Evolutionary conservation across 768 basidiomycete genomes (phyloP), one percentile per base, ranked within the genome.

Genomic region (Lenzites betulinus): DNA sequence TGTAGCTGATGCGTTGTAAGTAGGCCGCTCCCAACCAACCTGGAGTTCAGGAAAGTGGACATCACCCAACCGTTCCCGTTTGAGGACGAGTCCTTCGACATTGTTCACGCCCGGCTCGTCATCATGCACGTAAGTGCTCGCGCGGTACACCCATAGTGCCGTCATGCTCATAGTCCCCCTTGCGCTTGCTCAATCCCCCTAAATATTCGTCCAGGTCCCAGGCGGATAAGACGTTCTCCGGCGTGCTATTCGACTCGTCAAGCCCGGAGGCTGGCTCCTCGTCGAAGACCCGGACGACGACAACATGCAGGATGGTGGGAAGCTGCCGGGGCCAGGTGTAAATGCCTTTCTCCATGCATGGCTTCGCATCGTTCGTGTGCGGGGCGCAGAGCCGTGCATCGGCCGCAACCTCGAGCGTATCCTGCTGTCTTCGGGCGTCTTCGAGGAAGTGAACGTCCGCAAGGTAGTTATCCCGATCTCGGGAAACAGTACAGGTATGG

Each of bases 61-160:
- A 54, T 71, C 9, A 41, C 64, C 30, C 35, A 65, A 6, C 65
- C 66, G 26, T 65, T 69, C 42, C 70, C 69, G 1, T 71, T 67
- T 38, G 39, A 63, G 6, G 43, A 52, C 8, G 67, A 61, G 25
- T 35, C 43, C 26, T 71, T 71, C 55, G 70, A 71, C 58, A 48
- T 69, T 28, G 54, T 71, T 15, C 70, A 71, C 42, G 52, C 61
- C 33, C 64, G 70, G 12, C 62, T 71, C 41, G 65, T 69, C 9
- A 60, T 70, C 8, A 55, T 66, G 23, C 70, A 71, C 51, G 70
- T 67, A 47, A 25, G 68, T 43, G 42, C 13, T 16, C n/a, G 9
- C n/a, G n/a, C n/a, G 42, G n/a, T 8, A 16, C 18, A 43, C 42
- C 42, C 7, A 11, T 20, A 3, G 8, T 20, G 18, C 42, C 22